phyloP scores from a whole-genome alignment of 345 rosid species.

The Sonneratia caseolaris region DNA sequence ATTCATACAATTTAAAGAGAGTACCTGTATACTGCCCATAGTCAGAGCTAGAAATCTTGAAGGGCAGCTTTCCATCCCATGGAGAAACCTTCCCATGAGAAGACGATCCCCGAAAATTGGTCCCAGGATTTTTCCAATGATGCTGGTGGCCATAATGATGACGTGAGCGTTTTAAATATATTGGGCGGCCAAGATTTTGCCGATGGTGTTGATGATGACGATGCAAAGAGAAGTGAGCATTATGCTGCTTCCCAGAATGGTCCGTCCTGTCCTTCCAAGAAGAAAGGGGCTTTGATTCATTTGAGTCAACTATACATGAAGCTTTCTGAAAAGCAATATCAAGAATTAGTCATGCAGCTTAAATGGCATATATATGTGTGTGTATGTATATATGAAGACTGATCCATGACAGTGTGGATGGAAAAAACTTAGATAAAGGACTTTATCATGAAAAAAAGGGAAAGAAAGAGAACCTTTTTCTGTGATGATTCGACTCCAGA shows the following conservation, averaged over 20 bases:
- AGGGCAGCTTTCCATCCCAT: slow-evolving; percentile 27
- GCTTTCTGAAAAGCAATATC: slow-evolving; percentile 23
- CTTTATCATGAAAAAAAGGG: background rate
- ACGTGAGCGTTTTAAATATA: slow-evolving; percentile 51
- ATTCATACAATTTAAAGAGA: background rate
- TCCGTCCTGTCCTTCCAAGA: slow-evolving; percentile 22
- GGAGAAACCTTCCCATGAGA: slow-evolving; percentile 30
- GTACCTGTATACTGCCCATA: slow-evolving; percentile 28
- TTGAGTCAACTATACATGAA: slow-evolving; percentile 20
- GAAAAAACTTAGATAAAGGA: background rate
- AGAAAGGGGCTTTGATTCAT: slow-evolving; percentile 22
- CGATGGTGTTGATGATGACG: slow-evolving; percentile 30
- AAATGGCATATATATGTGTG: background rate
- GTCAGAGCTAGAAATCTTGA: slow-evolving; percentile 31
- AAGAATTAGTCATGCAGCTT: background rate
- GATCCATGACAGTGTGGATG: background rate
- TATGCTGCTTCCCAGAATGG: slow-evolving; percentile 23
- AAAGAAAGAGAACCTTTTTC: slow-evolving; percentile 21
- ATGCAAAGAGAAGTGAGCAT: slow-evolving; percentile 19
- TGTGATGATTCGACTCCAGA: slow-evolving; percentile 23
- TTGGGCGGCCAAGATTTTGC: slow-evolving; percentile 32
- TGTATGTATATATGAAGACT: background rate
- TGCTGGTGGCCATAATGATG: slow-evolving; percentile 47
- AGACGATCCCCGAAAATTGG: slow-evolving; percentile 31
- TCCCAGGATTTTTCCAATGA: slow-evolving; percentile 35